Percentiles rank a stretch among this genome's conserved stretches.
Evolutionary conservation across 805 yeast species (phyloP).

Genomic region (Metschnikowia corniflorae): DNA sequence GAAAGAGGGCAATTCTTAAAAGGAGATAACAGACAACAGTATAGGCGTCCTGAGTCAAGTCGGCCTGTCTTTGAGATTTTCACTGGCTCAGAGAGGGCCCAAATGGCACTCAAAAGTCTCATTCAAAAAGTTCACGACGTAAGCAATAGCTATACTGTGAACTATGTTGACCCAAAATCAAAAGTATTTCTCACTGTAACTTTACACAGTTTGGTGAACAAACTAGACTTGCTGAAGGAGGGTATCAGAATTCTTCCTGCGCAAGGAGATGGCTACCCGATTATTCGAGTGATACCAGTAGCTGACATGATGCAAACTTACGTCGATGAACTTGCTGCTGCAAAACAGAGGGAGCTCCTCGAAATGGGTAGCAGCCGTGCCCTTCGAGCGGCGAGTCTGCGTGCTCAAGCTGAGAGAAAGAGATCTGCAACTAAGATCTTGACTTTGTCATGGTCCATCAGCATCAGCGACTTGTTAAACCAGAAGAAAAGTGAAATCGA

Average conservation of each 20-base stretch:
- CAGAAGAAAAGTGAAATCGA: constrained; percentile 53
- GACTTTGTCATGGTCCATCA: constrained; percentile 54
- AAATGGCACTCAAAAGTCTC: constrained; percentile 25
- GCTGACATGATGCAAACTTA: constrained; percentile 33
- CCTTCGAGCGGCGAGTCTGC: constrained; percentile 23
- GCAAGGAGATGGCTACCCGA: constrained; percentile 21
- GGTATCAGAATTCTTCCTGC: constrained; percentile 26
- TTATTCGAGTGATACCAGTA: constrained; percentile 25
- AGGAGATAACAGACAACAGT: no score
- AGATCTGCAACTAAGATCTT: constrained; percentile 44
- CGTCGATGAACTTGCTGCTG: constrained; percentile 30
- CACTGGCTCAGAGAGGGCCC: constrained; percentile 27
- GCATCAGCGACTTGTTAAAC: constrained; percentile 46
- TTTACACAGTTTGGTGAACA: constrained; percentile 33
- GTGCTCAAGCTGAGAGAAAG: constrained; percentile 34
- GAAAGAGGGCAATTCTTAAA: no score
- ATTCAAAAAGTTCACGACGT: constrained; percentile 20
- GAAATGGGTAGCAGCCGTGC: constrained; percentile 34
- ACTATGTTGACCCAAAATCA: constrained; percentile 24
- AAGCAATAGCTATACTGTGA: constrained; percentile 23
- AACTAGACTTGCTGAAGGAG: constrained; percentile 22
- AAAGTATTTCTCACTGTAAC: constrained; percentile 21
- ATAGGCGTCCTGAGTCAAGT: not conserved
- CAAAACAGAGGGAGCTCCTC: constrained; percentile 29
- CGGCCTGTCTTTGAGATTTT: constrained; percentile 21